Percentiles rank a stretch among this genome's conserved stretches.
Evolutionary conservation across 345 rosid species (phyloP).

Genomic region (Hibiscus syriacus): DNA sequence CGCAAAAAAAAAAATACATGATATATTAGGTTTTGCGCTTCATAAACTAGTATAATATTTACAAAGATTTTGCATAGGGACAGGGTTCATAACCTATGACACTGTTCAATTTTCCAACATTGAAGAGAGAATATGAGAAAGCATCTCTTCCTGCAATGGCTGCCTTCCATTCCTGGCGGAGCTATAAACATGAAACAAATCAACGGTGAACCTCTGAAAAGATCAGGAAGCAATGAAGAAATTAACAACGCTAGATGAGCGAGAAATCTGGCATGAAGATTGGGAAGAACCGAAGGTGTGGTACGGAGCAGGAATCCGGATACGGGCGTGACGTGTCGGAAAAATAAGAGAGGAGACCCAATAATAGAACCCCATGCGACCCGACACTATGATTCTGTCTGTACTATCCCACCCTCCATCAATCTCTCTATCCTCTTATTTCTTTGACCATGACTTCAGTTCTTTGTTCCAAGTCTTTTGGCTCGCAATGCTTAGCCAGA

Average conservation of each 20-base stretch:
- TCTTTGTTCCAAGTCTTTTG: not conserved
- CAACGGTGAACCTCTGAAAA: not conserved
- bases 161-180: not conserved
- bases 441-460: not conserved
- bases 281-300: not conserved
- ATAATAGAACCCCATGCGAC: not conserved
- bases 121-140: not conserved
- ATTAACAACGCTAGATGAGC: not conserved
- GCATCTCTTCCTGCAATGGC: not conserved
- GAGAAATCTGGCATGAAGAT: not conserved
- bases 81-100: too few relatives aligned
- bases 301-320: not conserved
- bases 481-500: not conserved
- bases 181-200: not conserved
- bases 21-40: too few relatives aligned
- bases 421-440: not conserved
- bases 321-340: not conserved
- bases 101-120: not conserved
- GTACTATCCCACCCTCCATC: not conserved
- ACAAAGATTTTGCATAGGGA: not conserved
- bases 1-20: too few relatives aligned
- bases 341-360: not conserved
- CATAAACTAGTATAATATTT: too few relatives aligned
- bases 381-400: not conserved
- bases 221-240: too few relatives aligned